These are phyloP conservation scores for Setomelanomma holmii DNA, from an alignment of 2,329 filamentous ascomycete species.

Conservation along the genomic window DNA sequence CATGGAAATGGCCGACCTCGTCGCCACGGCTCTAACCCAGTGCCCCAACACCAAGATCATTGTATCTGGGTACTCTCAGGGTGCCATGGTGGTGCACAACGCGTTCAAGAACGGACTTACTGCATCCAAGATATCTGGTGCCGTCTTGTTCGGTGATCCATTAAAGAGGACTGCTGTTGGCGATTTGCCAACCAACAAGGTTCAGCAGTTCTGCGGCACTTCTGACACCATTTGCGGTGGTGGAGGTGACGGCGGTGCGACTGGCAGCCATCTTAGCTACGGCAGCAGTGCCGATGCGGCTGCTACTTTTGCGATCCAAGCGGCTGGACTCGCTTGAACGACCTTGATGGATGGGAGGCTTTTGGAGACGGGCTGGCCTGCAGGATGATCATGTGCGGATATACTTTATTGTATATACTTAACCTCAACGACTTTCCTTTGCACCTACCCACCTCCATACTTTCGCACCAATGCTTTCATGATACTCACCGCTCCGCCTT, in stretches of 20 bases:
- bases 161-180: conserved; percentile 34
- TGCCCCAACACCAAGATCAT: conserved; percentile 43
- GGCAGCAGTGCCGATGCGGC: conserved; percentile 34
- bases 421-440: conserved; percentile 4
- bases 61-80: conserved; percentile 43
- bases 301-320: conserved; percentile 35
- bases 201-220: conserved; percentile 39
- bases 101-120: conserved; percentile 33
- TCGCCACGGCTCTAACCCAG: conserved; percentile 32
- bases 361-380: not conserved
- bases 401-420: conserved; percentile 12
- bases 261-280: conserved; percentile 39
- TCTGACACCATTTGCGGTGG: conserved; percentile 19
- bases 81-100: conserved; percentile 44
- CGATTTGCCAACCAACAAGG: conserved; percentile 23
- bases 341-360: not conserved
- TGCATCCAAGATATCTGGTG: conserved; percentile 31
- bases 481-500: conserved; percentile 76
- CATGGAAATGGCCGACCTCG: conserved; percentile 32
- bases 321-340: conserved; percentile 27
- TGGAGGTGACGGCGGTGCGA: conserved; percentile 31
- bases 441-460: conserved; percentile 58
- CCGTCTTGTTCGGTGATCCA: conserved; percentile 41
- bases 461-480: conserved; percentile 77
- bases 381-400: not conserved